Evolutionary conservation across 805 yeast genomes (phyloP).

Genomic region (Wickerhamomyces xylosicus): DNA sequence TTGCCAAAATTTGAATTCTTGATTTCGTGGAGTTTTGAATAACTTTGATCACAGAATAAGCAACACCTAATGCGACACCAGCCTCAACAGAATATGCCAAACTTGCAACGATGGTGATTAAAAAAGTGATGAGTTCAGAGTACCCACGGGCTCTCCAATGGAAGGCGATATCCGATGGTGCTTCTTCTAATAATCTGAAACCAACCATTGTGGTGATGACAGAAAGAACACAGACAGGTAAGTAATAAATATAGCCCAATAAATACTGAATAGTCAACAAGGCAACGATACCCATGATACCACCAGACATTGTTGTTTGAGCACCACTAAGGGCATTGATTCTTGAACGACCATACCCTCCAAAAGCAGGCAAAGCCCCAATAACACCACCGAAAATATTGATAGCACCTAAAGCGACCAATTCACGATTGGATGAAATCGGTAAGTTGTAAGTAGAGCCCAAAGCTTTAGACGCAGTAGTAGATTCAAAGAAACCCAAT

Average conservation of each 20-base stretch:
- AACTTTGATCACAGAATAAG: constrained; percentile 70
- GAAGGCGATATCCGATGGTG: constrained; percentile 68
- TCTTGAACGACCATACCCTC: constrained; percentile 91
- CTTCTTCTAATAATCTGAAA: constrained; percentile 66
- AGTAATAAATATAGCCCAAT: constrained; percentile 52
- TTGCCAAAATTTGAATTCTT: constrained; percentile 72
- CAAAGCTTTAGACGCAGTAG: constrained; percentile 83
- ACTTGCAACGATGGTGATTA: constrained; percentile 54
- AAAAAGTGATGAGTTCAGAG: constrained; percentile 62
- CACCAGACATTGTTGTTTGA: constrained; percentile 74
- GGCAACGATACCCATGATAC: constrained; percentile 70
- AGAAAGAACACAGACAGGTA: constrained; percentile 74
- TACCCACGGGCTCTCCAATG: constrained; percentile 68
- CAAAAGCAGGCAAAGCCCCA: constrained; percentile 78
- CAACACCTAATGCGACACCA: constrained; percentile 83
- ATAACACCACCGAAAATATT: constrained; percentile 47
- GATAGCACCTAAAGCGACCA: constrained; percentile 78
- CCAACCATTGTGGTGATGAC: constrained; percentile 78
- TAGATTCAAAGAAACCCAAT: constrained; percentile 85
- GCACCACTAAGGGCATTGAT: constrained; percentile 86
- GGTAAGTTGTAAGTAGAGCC: constrained; percentile 65
- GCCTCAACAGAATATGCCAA: constrained; percentile 73
- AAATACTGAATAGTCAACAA: constrained; percentile 52
- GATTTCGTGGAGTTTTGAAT: constrained; percentile 74
- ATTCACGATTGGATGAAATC: constrained; percentile 78